Base-by-base conservation (phyloP, 306 rosid species). In the Citrullus mucosospermus region DNA sequence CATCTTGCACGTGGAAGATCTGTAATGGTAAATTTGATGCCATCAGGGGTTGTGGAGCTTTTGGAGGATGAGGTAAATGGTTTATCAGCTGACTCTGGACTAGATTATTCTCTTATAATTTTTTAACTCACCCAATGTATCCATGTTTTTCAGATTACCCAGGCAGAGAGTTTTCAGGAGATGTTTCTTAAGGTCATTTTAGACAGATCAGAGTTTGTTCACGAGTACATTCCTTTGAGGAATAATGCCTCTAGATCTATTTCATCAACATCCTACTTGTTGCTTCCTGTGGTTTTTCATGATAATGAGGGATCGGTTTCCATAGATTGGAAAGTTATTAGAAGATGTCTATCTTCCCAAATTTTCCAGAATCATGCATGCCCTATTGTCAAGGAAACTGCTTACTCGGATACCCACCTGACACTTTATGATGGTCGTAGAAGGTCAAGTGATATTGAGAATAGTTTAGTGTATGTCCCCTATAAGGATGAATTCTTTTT, bases 1-100 rank as follows among this genome's bases (percentile, higher is more conserved):
- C 97, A 92, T 85, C 96, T 95, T 65, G 89, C 97, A 82, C 98
- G 60, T 83, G 78, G 97, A 71, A 90, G 98, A 89, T 86, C 92
- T 75, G 97, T 95, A 81, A 82, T 82, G 88, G 84, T 93, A 75
- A 85, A 79, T 80, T 85, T 95, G 67, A 80, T 86, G 76, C 93
- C 97, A 78, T 88, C 77, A 68, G 97, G 92, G 79, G 79, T 85
- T 82, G 78, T 78, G 62, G 82, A 88, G 84, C 88, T 95, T 87
- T 71, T 82, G 84, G 81, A 86, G 75, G 88, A 88, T 79, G 89
- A 91, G 98, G 98, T 95, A 83, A 83, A 43, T 81, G 61, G 51
- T 80, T 41, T 22, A 78, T 58, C 69, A 67, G 28, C 55, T 61
- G 17, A 6, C 32, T 46, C 54, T 38, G 38, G 28, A 48, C 28